Evolutionary conservation across 768 basidiomycete genomes (phyloP).

Genomic region (Termitomyces eurrhizus): DNA sequence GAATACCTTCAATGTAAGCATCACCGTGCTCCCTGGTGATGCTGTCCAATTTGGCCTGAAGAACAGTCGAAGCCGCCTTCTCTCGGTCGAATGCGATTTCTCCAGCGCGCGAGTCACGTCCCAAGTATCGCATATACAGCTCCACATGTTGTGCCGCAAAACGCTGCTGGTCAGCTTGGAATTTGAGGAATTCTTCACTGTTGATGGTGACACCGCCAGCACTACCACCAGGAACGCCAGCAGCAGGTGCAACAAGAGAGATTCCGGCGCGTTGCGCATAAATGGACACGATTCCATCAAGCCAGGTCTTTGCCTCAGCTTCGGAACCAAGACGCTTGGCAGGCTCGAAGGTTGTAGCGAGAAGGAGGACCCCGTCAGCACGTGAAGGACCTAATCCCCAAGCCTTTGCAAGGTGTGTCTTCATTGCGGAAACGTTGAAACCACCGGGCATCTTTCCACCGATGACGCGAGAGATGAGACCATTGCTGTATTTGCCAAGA

Average conservation of each 20-base stretch:
- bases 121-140: slow-evolving; percentile 95
- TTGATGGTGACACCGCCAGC: slow-evolving; percentile 88
- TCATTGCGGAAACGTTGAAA: slow-evolving; percentile 92
- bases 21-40: slow-evolving; percentile 94
- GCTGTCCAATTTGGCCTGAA: slow-evolving; percentile 86
- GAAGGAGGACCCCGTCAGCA: slow-evolving; percentile 84
- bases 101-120: slow-evolving; percentile 88
- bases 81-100: slow-evolving; percentile 87
- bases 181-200: slow-evolving; percentile 97
- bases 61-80: slow-evolving; percentile 62
- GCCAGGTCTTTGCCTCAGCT: slow-evolving; percentile 89
- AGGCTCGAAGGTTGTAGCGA: slow-evolving; percentile 92
- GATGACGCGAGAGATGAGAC: slow-evolving; percentile 86
- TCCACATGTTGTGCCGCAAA: slow-evolving; percentile 94
- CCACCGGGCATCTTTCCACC: slow-evolving; percentile 99
- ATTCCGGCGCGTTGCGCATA: slow-evolving; percentile 93
- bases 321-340: slow-evolving; percentile 91
- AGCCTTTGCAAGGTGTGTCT: slow-evolving; percentile 81
- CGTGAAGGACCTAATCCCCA: slow-evolving; percentile 95
- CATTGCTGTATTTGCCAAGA: slow-evolving; percentile 91
- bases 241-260: slow-evolving; percentile 66
- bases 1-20: slow-evolving; percentile 88
- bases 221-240: slow-evolving; percentile 57
- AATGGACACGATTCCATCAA: slow-evolving; percentile 76
- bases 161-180: slow-evolving; percentile 89